These are phyloP conservation scores for Pythium rishiriense DNA, from an alignment of 352 stramenopile species.

Conservation along the genomic window DNA sequence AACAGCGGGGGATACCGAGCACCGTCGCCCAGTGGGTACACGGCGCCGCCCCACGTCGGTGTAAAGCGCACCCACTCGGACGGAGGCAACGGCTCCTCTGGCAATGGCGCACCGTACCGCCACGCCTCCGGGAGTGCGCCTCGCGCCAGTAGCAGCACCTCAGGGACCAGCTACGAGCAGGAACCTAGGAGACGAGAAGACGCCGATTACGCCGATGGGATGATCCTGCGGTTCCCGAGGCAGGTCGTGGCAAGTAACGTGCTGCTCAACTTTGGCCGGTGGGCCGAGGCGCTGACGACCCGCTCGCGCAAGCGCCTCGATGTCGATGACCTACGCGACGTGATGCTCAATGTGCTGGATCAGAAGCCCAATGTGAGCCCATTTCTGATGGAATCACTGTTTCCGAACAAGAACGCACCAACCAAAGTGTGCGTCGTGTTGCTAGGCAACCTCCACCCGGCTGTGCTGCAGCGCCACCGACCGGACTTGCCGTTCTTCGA, in stretches of 20 bases:
- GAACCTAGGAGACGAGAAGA: conserved; percentile 22
- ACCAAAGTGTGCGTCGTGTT: conserved; percentile 79
- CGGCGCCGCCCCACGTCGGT: conserved; percentile 3
- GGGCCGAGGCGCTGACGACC: conserved; percentile 49
- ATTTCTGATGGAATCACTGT: conserved; percentile 57
- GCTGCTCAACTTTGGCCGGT: conserved; percentile 67
- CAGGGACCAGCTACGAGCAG: conserved; percentile 7
- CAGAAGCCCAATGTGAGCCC: conserved; percentile 38
- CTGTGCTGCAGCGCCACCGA: conserved; percentile 65
- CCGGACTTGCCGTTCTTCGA: conserved; percentile 76
- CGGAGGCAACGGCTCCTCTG: conserved; percentile 6
- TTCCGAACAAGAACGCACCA: conserved; percentile 39
- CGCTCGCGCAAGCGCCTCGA: conserved; percentile 47
- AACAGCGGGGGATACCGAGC: conserved; percentile 9
- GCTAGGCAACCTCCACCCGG: conserved; percentile 66
- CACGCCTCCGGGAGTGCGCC: conserved; percentile 3
- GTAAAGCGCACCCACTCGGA: conserved; percentile 36
- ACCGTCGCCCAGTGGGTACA: conserved; percentile 13
- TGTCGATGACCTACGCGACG: conserved; percentile 60
- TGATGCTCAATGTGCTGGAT: conserved; percentile 54
- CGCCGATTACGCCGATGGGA: conserved; percentile 53
- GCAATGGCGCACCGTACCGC: background rate
- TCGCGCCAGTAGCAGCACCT: background rate
- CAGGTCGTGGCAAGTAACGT: conserved; percentile 65
- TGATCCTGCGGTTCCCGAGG: conserved; percentile 69